A percentile compares a stretch with the other conserved stretches of the same genome.
These are phyloP conservation scores for Lepidopterella palustris DNA, from an alignment of 495 filamentous ascomycete species.

Conservation along the genomic window DNA sequence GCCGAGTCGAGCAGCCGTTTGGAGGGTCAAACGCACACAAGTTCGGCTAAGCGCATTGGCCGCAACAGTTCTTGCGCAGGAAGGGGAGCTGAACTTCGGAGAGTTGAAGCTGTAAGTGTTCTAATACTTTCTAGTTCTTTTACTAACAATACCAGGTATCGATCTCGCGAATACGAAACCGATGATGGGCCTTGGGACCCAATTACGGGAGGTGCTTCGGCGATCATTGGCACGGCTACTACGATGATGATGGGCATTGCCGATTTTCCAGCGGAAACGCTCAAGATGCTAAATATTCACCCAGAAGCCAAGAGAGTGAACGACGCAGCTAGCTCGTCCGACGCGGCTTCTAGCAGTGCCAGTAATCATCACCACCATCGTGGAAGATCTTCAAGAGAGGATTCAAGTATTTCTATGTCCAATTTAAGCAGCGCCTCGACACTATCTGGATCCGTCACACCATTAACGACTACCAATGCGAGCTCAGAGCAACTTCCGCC, in stretches of 20 bases:
- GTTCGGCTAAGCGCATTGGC: constrained; percentile 37
- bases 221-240: constrained; percentile 66
- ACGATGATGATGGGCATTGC: constrained; percentile 74
- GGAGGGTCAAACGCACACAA: constrained; percentile 37
- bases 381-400: constrained; percentile 2
- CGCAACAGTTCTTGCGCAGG: constrained; percentile 36
- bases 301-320: constrained; percentile 33
- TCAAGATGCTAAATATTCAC: constrained; percentile 48
- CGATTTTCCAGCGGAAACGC: constrained; percentile 69
- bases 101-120: constrained; percentile 36
- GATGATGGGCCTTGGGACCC: constrained; percentile 43
- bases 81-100: constrained; percentile 34
- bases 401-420: background rate
- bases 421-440: constrained; percentile 17
- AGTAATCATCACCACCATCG: background rate
- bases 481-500: background rate
- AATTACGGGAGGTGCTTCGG: constrained; percentile 49
- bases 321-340: background rate
- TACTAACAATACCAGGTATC: constrained; percentile 26
- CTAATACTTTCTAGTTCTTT: background rate
- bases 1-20: constrained; percentile 35
- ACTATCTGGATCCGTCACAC: constrained; percentile 9
- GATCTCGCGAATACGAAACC: constrained; percentile 37
- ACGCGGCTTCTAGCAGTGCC: constrained; percentile 3
- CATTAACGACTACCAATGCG: constrained; percentile 2